Evolutionary conservation across 2,329 filamentous ascomycete genomes (phyloP).

Genomic region (Monosporascus sp.): DNA sequence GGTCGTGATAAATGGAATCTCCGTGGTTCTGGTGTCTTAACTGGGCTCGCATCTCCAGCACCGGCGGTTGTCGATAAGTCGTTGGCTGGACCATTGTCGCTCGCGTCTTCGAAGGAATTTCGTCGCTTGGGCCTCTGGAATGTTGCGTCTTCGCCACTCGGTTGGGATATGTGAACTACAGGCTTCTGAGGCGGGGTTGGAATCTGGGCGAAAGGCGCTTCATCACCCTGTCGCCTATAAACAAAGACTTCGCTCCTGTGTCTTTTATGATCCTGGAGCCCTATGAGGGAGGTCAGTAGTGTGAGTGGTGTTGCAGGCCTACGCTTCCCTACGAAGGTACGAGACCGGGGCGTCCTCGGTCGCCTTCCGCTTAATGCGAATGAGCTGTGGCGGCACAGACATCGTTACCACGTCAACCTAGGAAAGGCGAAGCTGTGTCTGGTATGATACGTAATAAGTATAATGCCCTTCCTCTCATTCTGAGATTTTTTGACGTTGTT

Average conservation of each 20-base stretch:
- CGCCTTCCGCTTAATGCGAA: slow-evolving; percentile 57
- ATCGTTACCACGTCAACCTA: slow-evolving; percentile 26
- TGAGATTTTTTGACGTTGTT: background rate
- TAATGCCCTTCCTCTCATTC: too few species aligned
- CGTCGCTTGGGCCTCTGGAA: slow-evolving; percentile 15
- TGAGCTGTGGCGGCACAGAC: slow-evolving; percentile 53
- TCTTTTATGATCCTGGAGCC: slow-evolving; percentile 50
- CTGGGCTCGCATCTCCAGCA: background rate
- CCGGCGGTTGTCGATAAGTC: background rate
- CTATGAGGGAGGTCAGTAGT: slow-evolving; percentile 25
- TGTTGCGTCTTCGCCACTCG: slow-evolving; percentile 28
- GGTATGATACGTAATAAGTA: background rate
- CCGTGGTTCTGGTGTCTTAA: slow-evolving; percentile 33
- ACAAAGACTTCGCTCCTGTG: slow-evolving; percentile 48
- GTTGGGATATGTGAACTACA: slow-evolving; percentile 43
- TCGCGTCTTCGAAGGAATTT: slow-evolving; percentile 5
- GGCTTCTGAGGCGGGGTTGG: slow-evolving; percentile 27
- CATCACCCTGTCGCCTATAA: slow-evolving; percentile 46
- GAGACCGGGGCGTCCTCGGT: slow-evolving; percentile 47
- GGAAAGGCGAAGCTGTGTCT: background rate
- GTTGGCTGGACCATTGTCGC: slow-evolving; percentile 1
- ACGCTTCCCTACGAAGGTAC: slow-evolving; percentile 43
- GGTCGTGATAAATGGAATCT: slow-evolving; percentile 51
- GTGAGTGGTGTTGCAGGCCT: slow-evolving; percentile 3
- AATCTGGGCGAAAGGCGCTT: slow-evolving; percentile 19